These are phyloP conservation scores for Ustilago bromivora DNA, from an alignment of 1,284 basidiomycete species.

Conservation along the genomic window DNA sequence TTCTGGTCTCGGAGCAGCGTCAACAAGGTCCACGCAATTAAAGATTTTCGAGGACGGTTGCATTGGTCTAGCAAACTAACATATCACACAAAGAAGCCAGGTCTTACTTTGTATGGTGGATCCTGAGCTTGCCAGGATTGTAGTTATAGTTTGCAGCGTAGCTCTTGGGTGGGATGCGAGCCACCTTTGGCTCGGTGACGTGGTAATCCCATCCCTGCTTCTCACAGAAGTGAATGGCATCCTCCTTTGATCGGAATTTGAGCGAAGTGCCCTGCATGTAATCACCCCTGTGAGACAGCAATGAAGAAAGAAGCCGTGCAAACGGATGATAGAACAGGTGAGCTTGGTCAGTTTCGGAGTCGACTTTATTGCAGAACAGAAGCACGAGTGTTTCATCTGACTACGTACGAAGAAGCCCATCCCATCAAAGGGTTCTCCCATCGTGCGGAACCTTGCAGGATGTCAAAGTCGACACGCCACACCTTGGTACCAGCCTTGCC, in stretches of 20 bases:
- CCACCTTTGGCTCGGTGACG: conserved; percentile 70
- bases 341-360: background rate
- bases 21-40: background rate
- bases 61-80: conserved; percentile 17
- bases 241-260: conserved; percentile 88
- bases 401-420: conserved; percentile 75
- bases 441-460: conserved; percentile 84
- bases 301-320: background rate
- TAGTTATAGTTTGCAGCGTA: conserved; percentile 86
- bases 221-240: conserved; percentile 86
- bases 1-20: no score
- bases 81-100: background rate
- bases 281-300: conserved; percentile 78
- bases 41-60: background rate
- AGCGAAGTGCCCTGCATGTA: conserved; percentile 94
- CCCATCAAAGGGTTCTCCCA: conserved; percentile 99
- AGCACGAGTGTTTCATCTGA: no score
- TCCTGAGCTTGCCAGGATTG: conserved; percentile 82
- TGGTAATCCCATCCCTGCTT: conserved; percentile 70
- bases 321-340: background rate
- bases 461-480: conserved; percentile 97
- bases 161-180: conserved; percentile 76
- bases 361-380: background rate
- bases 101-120: conserved; percentile 90
- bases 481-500: conserved; percentile 84